These are phyloP conservation scores for Phytopythium sindhum DNA, from an alignment of 352 stramenopile species.

Conservation along the genomic window DNA sequence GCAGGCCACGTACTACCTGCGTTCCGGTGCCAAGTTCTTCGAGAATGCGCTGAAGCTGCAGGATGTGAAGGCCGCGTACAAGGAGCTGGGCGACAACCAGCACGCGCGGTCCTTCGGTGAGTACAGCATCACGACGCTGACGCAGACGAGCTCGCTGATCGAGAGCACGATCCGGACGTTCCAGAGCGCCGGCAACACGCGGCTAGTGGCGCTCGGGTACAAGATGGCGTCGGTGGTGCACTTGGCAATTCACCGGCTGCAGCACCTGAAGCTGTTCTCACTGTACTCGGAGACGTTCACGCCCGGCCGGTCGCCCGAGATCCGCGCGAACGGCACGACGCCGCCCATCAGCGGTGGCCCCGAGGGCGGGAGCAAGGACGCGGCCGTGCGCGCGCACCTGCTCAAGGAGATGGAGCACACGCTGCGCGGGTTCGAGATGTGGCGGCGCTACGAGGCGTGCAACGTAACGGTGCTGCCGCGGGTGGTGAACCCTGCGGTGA, in stretches of 20 bases:
- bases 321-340: slow-evolving; percentile 63
- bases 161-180: slow-evolving; percentile 74
- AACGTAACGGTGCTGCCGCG: slow-evolving; percentile 67
- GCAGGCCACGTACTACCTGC: slow-evolving; percentile 72
- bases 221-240: slow-evolving; percentile 80
- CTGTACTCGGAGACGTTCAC: slow-evolving; percentile 82
- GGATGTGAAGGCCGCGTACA: slow-evolving; percentile 79
- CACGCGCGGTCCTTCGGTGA: slow-evolving; percentile 61
- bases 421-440: slow-evolving; percentile 86
- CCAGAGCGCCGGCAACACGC: slow-evolving; percentile 50
- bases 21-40: slow-evolving; percentile 80
- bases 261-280: slow-evolving; percentile 75
- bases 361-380: slow-evolving; percentile 61
- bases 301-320: slow-evolving; percentile 71
- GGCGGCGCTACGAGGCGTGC: slow-evolving; percentile 74
- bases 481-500: slow-evolving; percentile 68
- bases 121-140: slow-evolving; percentile 62
- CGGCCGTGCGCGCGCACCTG: slow-evolving; percentile 57
- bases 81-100: slow-evolving; percentile 58
- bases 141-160: slow-evolving; percentile 75
- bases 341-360: slow-evolving; percentile 51
- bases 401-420: slow-evolving; percentile 86
- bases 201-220: slow-evolving; percentile 75
- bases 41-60: slow-evolving; percentile 75
- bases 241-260: slow-evolving; percentile 75